These are phyloP conservation scores for Alternaria incomplexa DNA, from an alignment of 2,329 filamentous ascomycete species.

Conservation along the genomic window DNA sequence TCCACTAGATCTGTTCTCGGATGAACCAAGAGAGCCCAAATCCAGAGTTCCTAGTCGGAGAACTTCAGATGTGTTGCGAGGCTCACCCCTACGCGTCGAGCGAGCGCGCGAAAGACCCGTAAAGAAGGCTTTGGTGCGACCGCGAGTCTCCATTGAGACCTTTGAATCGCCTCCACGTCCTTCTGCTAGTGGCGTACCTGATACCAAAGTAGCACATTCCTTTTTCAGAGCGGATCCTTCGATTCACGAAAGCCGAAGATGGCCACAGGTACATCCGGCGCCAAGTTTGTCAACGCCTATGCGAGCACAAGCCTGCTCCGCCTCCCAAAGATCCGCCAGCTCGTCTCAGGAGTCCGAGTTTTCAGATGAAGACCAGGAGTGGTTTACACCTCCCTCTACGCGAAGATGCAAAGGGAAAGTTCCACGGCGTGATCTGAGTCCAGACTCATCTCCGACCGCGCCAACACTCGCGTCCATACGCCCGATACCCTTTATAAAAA, in stretches of 20 bases:
- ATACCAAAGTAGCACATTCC: neutral
- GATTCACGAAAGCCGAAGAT: constrained; percentile 2
- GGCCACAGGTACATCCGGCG: neutral
- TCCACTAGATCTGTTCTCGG: constrained; percentile 18
- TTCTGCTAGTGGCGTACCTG: neutral
- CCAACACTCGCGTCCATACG: neutral
- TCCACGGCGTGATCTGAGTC: neutral
- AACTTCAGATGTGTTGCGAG: constrained; percentile 5
- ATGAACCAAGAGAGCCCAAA: neutral
- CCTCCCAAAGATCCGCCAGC: neutral
- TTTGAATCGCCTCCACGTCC: constrained; percentile 13
- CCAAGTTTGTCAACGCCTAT: neutral
- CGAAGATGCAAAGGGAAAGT: constrained; percentile 3
- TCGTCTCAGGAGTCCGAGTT: constrained; percentile 3
- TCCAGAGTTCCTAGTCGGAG: neutral
- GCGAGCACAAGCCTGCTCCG: neutral
- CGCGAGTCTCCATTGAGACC: constrained; percentile 27
- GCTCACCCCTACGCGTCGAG: constrained; percentile 8
- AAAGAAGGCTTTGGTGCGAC: constrained; percentile 14
- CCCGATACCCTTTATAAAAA: neutral
- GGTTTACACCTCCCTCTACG: constrained; percentile 23
- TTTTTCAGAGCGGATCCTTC: neutral
- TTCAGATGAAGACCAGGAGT: constrained; percentile 16
- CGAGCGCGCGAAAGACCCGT: neutral
- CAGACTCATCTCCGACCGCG: neutral